These are phyloP conservation scores for Backusella tarrabulga DNA, from an alignment of 192 early-diverging fungal species.

Conservation along the genomic window DNA sequence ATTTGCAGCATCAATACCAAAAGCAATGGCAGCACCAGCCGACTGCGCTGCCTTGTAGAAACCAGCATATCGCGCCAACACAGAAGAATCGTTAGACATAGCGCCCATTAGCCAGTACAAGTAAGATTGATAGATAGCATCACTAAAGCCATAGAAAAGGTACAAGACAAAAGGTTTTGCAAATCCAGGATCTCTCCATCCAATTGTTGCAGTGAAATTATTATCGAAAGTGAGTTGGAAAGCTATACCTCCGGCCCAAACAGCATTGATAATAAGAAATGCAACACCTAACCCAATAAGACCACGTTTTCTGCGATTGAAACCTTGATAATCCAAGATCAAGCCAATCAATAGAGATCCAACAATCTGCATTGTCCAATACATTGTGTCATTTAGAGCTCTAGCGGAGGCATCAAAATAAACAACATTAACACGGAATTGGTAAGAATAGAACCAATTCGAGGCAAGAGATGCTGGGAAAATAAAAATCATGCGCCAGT, in stretches of 20 bases:
- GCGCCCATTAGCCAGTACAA: slow-evolving; percentile 41
- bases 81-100: slow-evolving; percentile 49
- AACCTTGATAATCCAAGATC: slow-evolving; percentile 24
- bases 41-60: slow-evolving; percentile 90
- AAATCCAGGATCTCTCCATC: slow-evolving; percentile 42
- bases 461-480: slow-evolving; percentile 66
- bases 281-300: slow-evolving; percentile 15
- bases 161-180: slow-evolving; percentile 56
- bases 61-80: slow-evolving; percentile 71
- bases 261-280: slow-evolving; percentile 17
- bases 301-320: slow-evolving; percentile 25
- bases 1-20: slow-evolving; percentile 61
- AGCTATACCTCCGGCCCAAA: slow-evolving; percentile 29
- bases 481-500: slow-evolving; percentile 64
- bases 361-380: slow-evolving; percentile 55
- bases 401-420: slow-evolving; percentile 70
- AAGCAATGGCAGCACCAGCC: slow-evolving; percentile 74
- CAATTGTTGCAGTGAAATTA: slow-evolving; percentile 41
- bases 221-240: slow-evolving; percentile 35
- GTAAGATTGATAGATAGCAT: slow-evolving; percentile 78
- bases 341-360: slow-evolving; percentile 23
- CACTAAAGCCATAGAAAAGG: slow-evolving; percentile 71
- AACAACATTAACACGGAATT: slow-evolving; percentile 63
- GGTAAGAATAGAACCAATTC: slow-evolving; percentile 81
- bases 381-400: slow-evolving; percentile 68